Percentiles rank a stretch among this genome's conserved stretches.
phyloP scores from a whole-genome alignment of 2,329 filamentous ascomycete genomes.

The Diaporthe australafricana region DNA sequence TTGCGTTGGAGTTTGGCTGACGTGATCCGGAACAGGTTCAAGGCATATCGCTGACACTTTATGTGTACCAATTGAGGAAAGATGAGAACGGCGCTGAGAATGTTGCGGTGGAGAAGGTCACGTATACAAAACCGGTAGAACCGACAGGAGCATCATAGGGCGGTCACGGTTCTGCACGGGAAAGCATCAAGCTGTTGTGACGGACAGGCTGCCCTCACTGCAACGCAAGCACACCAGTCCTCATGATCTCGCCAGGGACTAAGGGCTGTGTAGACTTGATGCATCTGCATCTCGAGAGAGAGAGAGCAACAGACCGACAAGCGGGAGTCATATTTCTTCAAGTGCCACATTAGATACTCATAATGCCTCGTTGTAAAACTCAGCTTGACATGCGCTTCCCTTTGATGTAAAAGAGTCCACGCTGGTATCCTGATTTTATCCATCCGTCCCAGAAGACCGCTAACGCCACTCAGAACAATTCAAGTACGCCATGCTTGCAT shows the following conservation, averaged over 20 bases:
- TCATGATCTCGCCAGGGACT: neutral
- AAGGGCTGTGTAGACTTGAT: neutral
- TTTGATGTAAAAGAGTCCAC: constrained; percentile 26
- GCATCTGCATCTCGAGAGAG: neutral
- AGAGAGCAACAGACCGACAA: neutral
- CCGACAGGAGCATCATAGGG: constrained; percentile 62
- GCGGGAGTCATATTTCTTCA: constrained; percentile 5
- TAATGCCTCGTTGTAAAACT: constrained; percentile 25
- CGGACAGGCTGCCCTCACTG: neutral
- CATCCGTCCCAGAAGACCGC: neutral
- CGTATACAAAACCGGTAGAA: constrained; percentile 81
- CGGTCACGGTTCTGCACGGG: neutral
- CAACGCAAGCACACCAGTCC: neutral
- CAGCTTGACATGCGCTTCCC: constrained; percentile 27
- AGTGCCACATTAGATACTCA: constrained; percentile 22
- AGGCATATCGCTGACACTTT: constrained; percentile 94
- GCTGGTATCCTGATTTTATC: constrained; percentile 29
- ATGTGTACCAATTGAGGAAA: constrained; percentile 89
- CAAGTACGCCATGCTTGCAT: constrained; percentile 23
- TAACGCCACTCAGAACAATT: neutral
- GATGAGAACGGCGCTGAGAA: constrained; percentile 82
- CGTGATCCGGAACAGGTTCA: constrained; percentile 74
- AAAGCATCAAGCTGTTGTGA: neutral
- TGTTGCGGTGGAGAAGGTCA: constrained; percentile 87
- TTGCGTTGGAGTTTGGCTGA: constrained; percentile 7